These are phyloP conservation scores for Trichoderma endophyticum DNA, from an alignment of 2,329 filamentous ascomycete species.

Conservation along the genomic window DNA sequence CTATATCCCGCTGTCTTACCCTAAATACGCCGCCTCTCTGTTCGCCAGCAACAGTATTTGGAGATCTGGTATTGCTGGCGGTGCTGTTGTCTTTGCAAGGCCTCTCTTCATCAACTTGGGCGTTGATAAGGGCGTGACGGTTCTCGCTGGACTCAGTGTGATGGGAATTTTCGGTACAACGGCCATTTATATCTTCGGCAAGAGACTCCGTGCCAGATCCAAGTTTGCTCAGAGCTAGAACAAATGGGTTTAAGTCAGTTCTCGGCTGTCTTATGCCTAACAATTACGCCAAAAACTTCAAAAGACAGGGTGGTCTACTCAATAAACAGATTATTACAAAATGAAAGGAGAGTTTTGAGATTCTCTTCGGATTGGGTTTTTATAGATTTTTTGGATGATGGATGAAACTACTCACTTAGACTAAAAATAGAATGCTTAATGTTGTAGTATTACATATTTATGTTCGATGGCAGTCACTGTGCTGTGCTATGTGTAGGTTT, in stretches of 20 bases:
- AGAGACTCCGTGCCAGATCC: conserved; percentile 5
- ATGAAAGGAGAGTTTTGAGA: background rate
- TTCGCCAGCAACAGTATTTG: conserved; percentile 24
- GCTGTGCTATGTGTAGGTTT: background rate
- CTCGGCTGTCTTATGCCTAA: background rate
- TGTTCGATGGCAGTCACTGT: background rate
- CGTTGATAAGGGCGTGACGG: conserved; percentile 20
- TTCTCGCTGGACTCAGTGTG: conserved; percentile 22
- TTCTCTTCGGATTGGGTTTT: background rate
- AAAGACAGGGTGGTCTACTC: background rate
- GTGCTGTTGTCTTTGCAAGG: conserved; percentile 20
- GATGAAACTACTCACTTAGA: background rate
- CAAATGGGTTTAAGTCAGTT: background rate
- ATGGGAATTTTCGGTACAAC: conserved; percentile 19
- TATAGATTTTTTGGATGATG: background rate
- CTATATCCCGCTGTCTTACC: conserved; percentile 24
- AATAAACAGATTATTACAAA: background rate
- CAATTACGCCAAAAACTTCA: no score
- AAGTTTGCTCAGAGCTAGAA: conserved; percentile 13
- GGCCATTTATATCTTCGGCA: conserved; percentile 17
- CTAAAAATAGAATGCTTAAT: background rate
- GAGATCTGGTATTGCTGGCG: conserved; percentile 18
- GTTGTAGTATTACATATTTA: background rate
- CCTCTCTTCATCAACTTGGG: conserved; percentile 23
- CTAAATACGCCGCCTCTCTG: conserved; percentile 21